A percentile compares a stretch with the other conserved stretches of the same genome.
Evolutionary conservation across 1,139 yeast genomes (phyloP).

Genomic region (Magnusiomyces ingens): DNA sequence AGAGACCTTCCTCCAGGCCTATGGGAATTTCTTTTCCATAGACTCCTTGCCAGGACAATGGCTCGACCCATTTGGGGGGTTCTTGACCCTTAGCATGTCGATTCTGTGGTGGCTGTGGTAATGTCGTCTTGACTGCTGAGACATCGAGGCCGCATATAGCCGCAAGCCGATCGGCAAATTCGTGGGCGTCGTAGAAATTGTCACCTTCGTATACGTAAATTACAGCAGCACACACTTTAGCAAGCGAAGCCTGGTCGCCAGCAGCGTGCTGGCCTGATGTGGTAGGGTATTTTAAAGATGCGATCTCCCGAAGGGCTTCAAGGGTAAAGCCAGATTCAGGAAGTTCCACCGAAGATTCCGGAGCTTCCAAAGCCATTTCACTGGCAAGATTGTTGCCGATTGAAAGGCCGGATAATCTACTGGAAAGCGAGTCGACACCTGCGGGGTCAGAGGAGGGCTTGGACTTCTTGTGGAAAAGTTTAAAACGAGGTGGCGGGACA

Average conservation of each 20-base stretch:
- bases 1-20: constrained; percentile 72
- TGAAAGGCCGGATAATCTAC: constrained; percentile 21
- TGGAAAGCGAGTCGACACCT: constrained; percentile 14
- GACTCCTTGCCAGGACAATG: constrained; percentile 78
- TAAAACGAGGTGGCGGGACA: constrained; percentile 13
- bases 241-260: constrained; percentile 15
- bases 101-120: constrained; percentile 16
- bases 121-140: constrained; percentile 3
- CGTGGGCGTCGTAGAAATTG: constrained; percentile 65
- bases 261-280: background rate
- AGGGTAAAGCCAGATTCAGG: constrained; percentile 30
- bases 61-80: constrained; percentile 40
- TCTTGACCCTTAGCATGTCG: background rate
- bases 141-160: constrained; percentile 30
- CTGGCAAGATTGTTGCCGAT: constrained; percentile 5
- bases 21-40: constrained; percentile 70
- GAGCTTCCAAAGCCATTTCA: constrained; percentile 12
- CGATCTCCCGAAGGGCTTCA: constrained; percentile 22
- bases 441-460: background rate
- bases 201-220: constrained; percentile 84
- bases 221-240: constrained; percentile 23
- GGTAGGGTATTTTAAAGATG: background rate
- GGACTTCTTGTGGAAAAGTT: constrained; percentile 6
- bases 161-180: constrained; percentile 41
- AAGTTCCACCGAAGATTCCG: constrained; percentile 14